Evolutionary conservation across 352 stramenopile genomes (phyloP), one percentile per base, ranked within the genome.

Genomic region (Peronospora belbahrii): DNA sequence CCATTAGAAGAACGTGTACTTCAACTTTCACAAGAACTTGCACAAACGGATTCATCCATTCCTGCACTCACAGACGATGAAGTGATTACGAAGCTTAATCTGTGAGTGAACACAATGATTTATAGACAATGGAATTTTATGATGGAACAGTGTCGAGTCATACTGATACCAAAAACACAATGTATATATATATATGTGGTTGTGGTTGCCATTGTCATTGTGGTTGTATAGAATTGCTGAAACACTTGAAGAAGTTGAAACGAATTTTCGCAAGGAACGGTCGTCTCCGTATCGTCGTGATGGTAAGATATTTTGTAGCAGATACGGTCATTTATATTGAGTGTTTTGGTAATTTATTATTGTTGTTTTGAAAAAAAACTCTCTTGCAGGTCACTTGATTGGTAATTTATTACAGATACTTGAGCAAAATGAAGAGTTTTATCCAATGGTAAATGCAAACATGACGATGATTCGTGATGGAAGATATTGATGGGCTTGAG

Each of bases 381-480:
- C n/a, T n/a, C n/a, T 22, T 48, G 3, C 19, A 86, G 77, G 77
- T 6, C 75, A 93, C 27, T 57, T 89, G 46, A 88, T 93, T 48
- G 81, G 81, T 11, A 78, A 78, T 47, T 34, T 93, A 18, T 55
- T 90, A 30, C 76, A 79, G 15, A 60, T 83, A n/a, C 56, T 93
- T n/a, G 81, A 88, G 24, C 68, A 89, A 34, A 78, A 83, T 28
- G 75, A 87, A 32, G 78, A 90, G 7, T 93, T 93, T 31, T 93
- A 93, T 47, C 49, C 73, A 1, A 79, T 84, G 71, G 78, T 89
- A 53, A 20, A 18, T 24, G 7, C 17, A n/a, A 18, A 15, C 7
- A 57, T 51, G 10, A 55, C 48, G 45, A 38, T 43, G 24, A 31
- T 13, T 42, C 45, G 48, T 15, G 19, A 25, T 22, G 36, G 11